Percentiles rank a stretch among this genome's conserved stretches.
Conservation (phyloP, 441 rosid species). For the Gossypium schwendimanii region DNA sequence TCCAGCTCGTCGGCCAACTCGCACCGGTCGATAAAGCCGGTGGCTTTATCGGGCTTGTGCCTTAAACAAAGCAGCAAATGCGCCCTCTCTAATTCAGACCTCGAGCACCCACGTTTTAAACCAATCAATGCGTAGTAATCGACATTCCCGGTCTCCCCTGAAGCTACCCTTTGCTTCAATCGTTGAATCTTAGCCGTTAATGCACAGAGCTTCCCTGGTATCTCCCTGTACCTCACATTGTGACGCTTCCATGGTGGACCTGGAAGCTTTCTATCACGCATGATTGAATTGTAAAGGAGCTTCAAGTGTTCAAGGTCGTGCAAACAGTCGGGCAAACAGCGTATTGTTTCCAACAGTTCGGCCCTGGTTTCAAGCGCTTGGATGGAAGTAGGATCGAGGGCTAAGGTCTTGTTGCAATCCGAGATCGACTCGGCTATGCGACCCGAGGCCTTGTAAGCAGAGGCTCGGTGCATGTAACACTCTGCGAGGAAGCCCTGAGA, state of each 20-base stretch:
- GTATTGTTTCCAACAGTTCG: constrained; percentile 51
- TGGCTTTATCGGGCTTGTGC: constrained; percentile 80
- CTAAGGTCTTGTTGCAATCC: constrained; percentile 74
- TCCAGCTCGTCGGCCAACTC: constrained; percentile 62
- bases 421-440: constrained; percentile 76
- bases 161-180: constrained; percentile 63
- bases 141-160: constrained; percentile 67
- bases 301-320: constrained; percentile 85
- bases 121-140: constrained; percentile 78
- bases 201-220: constrained; percentile 64
- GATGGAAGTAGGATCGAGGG: constrained; percentile 61
- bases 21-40: constrained; percentile 57
- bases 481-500: constrained; percentile 85
- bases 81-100: constrained; percentile 80
- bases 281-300: constrained; percentile 65
- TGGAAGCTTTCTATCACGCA: constrained; percentile 73
- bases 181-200: constrained; percentile 54
- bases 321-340: constrained; percentile 70
- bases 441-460: constrained; percentile 58
- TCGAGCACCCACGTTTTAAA: constrained; percentile 62
- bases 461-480: constrained; percentile 73
- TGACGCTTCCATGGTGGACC: constrained; percentile 88
- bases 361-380: constrained; percentile 87
- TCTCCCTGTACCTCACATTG: constrained; percentile 60
- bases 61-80: constrained; percentile 55